Percentiles rank a stretch among this genome's conserved stretches.
Conservation (phyloP, 2,329 filamentous ascomycete genomes). For the Cladosporium oxysporum region DNA sequence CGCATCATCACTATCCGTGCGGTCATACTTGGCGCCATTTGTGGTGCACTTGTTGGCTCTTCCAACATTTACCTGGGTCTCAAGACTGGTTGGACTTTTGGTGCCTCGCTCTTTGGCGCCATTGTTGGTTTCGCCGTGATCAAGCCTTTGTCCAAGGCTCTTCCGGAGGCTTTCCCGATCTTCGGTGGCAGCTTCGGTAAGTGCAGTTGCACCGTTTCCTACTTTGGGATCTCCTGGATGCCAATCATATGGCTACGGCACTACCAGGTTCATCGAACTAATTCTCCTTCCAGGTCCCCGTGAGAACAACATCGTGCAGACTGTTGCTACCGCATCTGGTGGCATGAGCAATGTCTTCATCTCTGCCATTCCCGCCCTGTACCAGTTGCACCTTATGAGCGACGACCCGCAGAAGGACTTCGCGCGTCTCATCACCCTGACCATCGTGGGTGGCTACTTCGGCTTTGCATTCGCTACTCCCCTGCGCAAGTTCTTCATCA, state of each 20-base stretch:
- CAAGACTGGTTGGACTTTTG: constrained; percentile 49
- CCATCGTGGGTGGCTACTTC: constrained; percentile 64
- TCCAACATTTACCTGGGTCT: constrained; percentile 64
- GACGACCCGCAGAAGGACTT: constrained; percentile 59
- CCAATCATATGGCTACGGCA: not conserved
- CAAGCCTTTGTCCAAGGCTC: constrained; percentile 54
- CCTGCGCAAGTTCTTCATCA: constrained; percentile 66
- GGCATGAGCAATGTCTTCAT: constrained; percentile 61
- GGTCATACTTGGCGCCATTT: constrained; percentile 55
- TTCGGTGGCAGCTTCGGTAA: constrained; percentile 55
- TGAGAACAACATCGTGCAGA: constrained; percentile 64
- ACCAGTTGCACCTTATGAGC: constrained; percentile 55
- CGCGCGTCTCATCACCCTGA: constrained; percentile 60
- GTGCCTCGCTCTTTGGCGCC: constrained; percentile 44
- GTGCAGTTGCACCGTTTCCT: not conserved
- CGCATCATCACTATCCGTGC: constrained; percentile 59
- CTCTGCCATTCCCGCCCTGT: constrained; percentile 62
- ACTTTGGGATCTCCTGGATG: not conserved
- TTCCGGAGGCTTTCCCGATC: constrained; percentile 52
- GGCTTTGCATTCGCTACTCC: constrained; percentile 65
- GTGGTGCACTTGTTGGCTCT: constrained; percentile 62
- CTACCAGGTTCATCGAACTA: not conserved
- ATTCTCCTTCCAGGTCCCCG: constrained; percentile 47
- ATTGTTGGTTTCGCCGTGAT: constrained; percentile 63
- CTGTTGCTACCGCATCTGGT: constrained; percentile 60